These are phyloP conservation scores for Fomitopsis pulvina DNA, from an alignment of 768 basidiomycete genomes.

Conservation along the genomic window DNA sequence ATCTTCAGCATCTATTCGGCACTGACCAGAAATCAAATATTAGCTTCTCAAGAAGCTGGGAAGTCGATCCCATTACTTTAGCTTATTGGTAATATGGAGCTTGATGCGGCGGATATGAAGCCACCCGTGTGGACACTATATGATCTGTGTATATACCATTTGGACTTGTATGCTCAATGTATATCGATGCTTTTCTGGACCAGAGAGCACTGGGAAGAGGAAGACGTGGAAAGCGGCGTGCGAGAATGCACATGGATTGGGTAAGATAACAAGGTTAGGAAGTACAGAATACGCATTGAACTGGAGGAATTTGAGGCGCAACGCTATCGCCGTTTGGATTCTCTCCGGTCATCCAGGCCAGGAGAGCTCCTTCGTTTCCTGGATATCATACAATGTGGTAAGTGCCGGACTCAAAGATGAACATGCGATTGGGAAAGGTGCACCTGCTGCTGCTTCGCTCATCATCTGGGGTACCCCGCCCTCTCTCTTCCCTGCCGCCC, in stretches of 20 bases:
- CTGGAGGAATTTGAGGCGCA: neutral
- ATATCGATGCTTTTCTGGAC: too few species aligned
- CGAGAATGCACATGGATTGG: too few species aligned
- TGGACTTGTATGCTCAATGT: too few species aligned
- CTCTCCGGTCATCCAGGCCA: conserved; percentile 58
- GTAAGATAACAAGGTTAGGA: too few species aligned
- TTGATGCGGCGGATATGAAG: neutral
- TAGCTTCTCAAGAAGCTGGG: too few species aligned
- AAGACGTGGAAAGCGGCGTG: too few species aligned
- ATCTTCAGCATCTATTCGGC: neutral
- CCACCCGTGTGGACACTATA: neutral
- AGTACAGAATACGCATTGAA: too few species aligned
- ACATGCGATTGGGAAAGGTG: too few species aligned
- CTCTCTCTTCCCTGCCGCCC: conserved; percentile 16
- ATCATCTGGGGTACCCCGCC: conserved; percentile 55
- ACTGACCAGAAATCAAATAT: too few species aligned
- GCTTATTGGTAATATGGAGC: neutral
- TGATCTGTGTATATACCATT: neutral
- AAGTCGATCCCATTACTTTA: neutral
- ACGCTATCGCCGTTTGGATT: conserved; percentile 54
- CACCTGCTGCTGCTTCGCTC: conserved; percentile 57
- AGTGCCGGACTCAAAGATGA: neutral
- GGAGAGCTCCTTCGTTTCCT: conserved; percentile 76
- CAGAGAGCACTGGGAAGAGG: too few species aligned
- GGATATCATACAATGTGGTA: conserved; percentile 1